These are phyloP conservation scores for Knoxia roxburghii DNA, from an alignment of 257 asterid genomes.

Conservation along the genomic window DNA sequence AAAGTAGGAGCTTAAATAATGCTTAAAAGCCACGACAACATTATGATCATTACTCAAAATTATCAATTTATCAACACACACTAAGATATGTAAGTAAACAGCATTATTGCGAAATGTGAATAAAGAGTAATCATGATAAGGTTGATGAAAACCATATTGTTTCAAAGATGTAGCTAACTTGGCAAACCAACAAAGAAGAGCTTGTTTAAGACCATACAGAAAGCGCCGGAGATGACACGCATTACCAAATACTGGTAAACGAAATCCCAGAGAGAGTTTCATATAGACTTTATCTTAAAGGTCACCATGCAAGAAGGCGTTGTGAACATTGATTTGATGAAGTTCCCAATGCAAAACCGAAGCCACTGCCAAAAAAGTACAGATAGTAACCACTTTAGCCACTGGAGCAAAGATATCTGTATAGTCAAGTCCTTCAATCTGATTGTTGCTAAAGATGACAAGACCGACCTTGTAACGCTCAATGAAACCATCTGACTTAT, in stretches of 20 bases:
- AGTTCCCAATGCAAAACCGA: neutral
- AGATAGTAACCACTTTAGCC: neutral
- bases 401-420: neutral
- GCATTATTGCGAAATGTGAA: neutral
- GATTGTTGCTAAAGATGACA: neutral
- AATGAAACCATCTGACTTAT: neutral
- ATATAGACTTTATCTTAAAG: neutral
- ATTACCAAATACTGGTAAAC: rapidly evolving
- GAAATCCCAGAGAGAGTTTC: constrained; percentile 5
- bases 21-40: constrained; percentile 20
- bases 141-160: neutral
- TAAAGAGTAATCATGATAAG: neutral
- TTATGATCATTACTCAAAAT: neutral
- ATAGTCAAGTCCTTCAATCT: neutral
- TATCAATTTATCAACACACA: too few species aligned
- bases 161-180: neutral
- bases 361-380: neutral
- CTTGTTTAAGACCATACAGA: constrained; percentile 4
- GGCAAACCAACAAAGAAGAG: constrained; percentile 11
- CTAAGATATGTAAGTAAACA: too few species aligned
- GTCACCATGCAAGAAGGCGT: neutral
- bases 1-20: constrained; percentile 6
- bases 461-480: neutral
- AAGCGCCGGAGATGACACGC: neutral
- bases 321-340: neutral